Base-by-base conservation (phyloP, 805 yeast genomes). In the Komagataella phaffii region DNA sequence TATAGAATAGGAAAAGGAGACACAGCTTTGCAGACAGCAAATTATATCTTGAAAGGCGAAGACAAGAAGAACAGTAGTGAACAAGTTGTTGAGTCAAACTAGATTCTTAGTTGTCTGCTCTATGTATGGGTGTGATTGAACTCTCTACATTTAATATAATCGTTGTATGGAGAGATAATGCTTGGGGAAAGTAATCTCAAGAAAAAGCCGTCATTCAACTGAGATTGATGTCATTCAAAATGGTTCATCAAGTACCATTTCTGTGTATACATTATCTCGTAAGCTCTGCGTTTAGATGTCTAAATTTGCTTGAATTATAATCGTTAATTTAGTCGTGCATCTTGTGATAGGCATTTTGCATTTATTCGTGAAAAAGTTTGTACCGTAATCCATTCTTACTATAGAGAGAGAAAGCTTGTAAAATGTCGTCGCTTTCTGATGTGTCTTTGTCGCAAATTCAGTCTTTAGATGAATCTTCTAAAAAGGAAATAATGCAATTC, bases 401-500 rank as follows among this genome's bases (percentile, higher is more conserved):
- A 21, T 21, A 21, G 6, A 21, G 23, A 21, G 23, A 30, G 12
- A 30, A 14, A 10, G 14, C 40, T 30, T 30, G 8, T 8, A 6
- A 30, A 14, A 30, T 30, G 40, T 30, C 40, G n/a, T 30, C 40
- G 14, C 40, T 30, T 30, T 30, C 40, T 2, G 40, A 30, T 30
- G 40, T 30, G 40, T 30, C 40, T 8, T 30, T 30, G 40, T 30
- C 40, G 10, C 40, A 30, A n/a, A 44, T 65, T 5, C 59, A 61
- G 48, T 56, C 57, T 53, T 67, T 83, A 36, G 95, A 88, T 62
- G 91, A 83, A 43, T 53, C 73, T 24, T 77, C 93, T 48, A 81
- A 84, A 65, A 76, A 80, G 61, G 95, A 88, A 56, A 80, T 89
- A 50, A 72, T 81, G 59, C 73, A 76, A 52, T 89, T 88, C 71